Percentiles rank a stretch among this genome's conserved stretches.
Conservation (phyloP, 768 basidiomycete species). For the Leccinum obscurum region DNA sequence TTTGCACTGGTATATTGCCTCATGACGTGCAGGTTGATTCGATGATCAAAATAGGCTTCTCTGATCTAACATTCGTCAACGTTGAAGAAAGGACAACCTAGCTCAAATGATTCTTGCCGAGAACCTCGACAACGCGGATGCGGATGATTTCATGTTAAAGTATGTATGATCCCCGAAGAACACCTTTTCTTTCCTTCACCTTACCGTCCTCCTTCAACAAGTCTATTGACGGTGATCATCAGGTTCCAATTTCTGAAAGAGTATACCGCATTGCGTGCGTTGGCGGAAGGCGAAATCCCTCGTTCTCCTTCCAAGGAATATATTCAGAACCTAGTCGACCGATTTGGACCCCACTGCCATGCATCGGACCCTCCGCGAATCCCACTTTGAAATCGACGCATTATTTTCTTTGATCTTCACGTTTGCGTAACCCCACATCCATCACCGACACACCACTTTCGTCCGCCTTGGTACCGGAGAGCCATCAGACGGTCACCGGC, state of each 20-base stretch:
- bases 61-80: conserved; percentile 39
- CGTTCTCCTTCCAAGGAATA: conserved; percentile 35
- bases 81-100: conserved; percentile 29
- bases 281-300: conserved; percentile 34
- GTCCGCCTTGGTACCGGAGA: too few relatives aligned
- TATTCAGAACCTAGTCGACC: conserved; percentile 42
- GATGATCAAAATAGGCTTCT: conserved; percentile 41
- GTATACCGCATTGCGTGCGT: conserved; percentile 5
- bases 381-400: conserved; percentile 25
- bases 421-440: too few relatives aligned
- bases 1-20: not conserved
- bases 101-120: conserved; percentile 48
- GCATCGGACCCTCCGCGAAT: conserved; percentile 39
- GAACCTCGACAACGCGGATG: conserved; percentile 29
- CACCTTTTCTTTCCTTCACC: conserved; percentile 36
- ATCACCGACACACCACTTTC: too few relatives aligned
- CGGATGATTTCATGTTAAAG: conserved; percentile 5
- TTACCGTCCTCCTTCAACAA: conserved; percentile 4
- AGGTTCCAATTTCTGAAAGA: not conserved
- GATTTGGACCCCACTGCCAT: conserved; percentile 37
- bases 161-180: conserved; percentile 30
- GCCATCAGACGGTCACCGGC: too few relatives aligned
- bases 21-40: conserved; percentile 40
- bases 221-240: not conserved
- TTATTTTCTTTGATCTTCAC: conserved; percentile 21